Conservation (phyloP, 768 basidiomycete genomes). For the Brasilioporus rufonigricans region DNA sequence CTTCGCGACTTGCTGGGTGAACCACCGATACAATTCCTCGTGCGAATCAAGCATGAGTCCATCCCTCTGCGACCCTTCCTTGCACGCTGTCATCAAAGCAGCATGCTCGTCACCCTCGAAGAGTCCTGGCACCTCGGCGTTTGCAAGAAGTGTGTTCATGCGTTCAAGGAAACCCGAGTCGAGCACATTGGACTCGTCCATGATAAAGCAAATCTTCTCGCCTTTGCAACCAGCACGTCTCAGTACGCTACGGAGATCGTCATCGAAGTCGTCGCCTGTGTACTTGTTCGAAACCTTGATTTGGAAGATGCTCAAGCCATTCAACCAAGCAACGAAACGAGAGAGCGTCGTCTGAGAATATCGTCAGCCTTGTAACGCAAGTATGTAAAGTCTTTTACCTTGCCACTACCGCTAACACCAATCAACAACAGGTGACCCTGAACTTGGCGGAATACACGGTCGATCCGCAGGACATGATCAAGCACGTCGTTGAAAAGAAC, state of each 20-base stretch:
- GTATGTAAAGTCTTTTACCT: slow-evolving; percentile 50
- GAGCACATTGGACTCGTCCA: slow-evolving; percentile 99
- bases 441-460: slow-evolving; percentile 97
- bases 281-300: slow-evolving; percentile 99
- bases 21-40: slow-evolving; percentile 98
- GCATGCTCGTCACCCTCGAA: slow-evolving; percentile 99
- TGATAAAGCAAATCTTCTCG: slow-evolving; percentile 99
- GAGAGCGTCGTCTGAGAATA: slow-evolving; percentile 83
- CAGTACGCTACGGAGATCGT: slow-evolving; percentile 92
- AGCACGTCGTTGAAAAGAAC: slow-evolving; percentile 98
- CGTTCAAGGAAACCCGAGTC: slow-evolving; percentile 98
- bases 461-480: slow-evolving; percentile 96
- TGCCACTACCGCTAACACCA: slow-evolving; percentile 97
- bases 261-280: slow-evolving; percentile 97
- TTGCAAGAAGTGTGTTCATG: slow-evolving; percentile 99
- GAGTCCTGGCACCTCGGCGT: slow-evolving; percentile 99
- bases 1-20: slow-evolving; percentile 96
- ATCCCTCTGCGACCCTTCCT: slow-evolving; percentile 98
- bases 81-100: slow-evolving; percentile 98
- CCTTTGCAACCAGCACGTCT: slow-evolving; percentile 97
- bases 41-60: slow-evolving; percentile 98
- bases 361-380: slow-evolving; percentile 14
- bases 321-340: slow-evolving; percentile 99
- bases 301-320: slow-evolving; percentile 97
- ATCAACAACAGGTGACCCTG: slow-evolving; percentile 97